A percentile compares a stretch with the other conserved stretches of the same genome.
Conservation (phyloP, 768 basidiomycete genomes). For the Phanerodontia chrysosporium region DNA sequence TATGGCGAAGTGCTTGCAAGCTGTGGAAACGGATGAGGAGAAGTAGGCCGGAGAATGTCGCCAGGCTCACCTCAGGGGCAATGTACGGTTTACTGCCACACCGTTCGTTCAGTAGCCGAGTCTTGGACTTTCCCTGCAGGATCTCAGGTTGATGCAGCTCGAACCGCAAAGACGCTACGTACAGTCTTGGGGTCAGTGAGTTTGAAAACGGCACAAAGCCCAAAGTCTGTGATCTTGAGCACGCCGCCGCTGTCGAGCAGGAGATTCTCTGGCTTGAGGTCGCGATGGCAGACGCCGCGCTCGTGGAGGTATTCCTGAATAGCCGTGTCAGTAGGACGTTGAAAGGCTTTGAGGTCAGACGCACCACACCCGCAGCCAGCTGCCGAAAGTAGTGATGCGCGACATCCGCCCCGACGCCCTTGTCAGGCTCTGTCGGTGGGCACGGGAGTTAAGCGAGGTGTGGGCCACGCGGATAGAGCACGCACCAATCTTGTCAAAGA, state of each 20-base stretch:
- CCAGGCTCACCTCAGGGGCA: conserved; percentile 74
- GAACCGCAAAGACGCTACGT: too few relatives aligned
- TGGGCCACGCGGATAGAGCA: too few relatives aligned
- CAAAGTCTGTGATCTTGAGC: conserved; percentile 95
- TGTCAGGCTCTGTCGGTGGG: conserved; percentile 67
- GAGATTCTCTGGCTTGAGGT: conserved; percentile 95
- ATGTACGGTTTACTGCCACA: conserved; percentile 95
- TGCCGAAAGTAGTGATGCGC: conserved; percentile 91
- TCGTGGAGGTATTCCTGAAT: conserved; percentile 71
- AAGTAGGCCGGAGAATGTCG: background rate
- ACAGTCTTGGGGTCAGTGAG: conserved; percentile 45
- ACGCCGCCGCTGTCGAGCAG: conserved; percentile 79
- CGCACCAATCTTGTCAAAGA: conserved; percentile 98
- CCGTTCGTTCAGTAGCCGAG: conserved; percentile 68
- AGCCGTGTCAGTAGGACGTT: too few relatives aligned
- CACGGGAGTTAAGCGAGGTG: background rate
- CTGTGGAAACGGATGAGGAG: background rate
- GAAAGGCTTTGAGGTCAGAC: too few relatives aligned
- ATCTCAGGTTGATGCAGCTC: too few relatives aligned
- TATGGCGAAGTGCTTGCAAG: conserved; percentile 48
- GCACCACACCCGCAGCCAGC: conserved; percentile 71
- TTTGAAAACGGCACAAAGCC: conserved; percentile 85
- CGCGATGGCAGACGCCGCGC: conserved; percentile 92
- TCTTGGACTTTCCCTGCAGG: conserved; percentile 74
- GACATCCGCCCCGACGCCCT: conserved; percentile 80